Percentiles rank a stretch among this genome's conserved stretches.
Evolutionary conservation across 2,329 filamentous ascomycete genomes (phyloP).

Genomic region (Aspergillus eucalypticola): DNA sequence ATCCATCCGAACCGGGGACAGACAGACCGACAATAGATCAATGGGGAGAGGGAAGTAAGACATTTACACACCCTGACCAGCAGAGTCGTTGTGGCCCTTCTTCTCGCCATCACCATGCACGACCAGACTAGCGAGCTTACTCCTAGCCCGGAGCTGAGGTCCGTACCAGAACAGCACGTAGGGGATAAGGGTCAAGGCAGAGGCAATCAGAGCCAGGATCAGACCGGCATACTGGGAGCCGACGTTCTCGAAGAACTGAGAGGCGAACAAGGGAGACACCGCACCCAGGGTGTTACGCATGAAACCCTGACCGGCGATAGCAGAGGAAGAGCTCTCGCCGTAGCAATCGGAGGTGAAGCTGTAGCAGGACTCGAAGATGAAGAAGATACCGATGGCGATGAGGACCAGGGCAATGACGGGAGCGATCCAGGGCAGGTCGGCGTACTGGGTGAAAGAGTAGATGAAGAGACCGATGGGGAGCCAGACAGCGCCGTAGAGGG

Average conservation of each 20-base stretch:
- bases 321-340: slow-evolving; percentile 42
- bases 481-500: slow-evolving; percentile 50
- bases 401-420: slow-evolving; percentile 52
- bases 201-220: slow-evolving; percentile 50
- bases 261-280: slow-evolving; percentile 54
- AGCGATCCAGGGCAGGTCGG: slow-evolving; percentile 51
- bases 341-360: slow-evolving; percentile 57
- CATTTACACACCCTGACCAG: slow-evolving; percentile 1
- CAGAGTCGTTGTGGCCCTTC: background rate
- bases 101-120: background rate
- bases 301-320: slow-evolving; percentile 54
- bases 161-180: slow-evolving; percentile 34
- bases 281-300: slow-evolving; percentile 57
- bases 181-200: slow-evolving; percentile 34
- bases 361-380: slow-evolving; percentile 47
- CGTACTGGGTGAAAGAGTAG: slow-evolving; percentile 57
- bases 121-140: slow-evolving; percentile 28
- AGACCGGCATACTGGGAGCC: slow-evolving; percentile 56
- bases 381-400: slow-evolving; percentile 57
- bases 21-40: no score
- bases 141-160: slow-evolving; percentile 31
- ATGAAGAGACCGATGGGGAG: slow-evolving; percentile 54
- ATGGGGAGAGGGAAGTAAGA: background rate
- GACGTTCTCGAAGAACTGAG: slow-evolving; percentile 56
- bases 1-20: no score